Base-by-base conservation (phyloP, 2,329 filamentous ascomycete species). In the Fusarium fujikuroi region DNA sequence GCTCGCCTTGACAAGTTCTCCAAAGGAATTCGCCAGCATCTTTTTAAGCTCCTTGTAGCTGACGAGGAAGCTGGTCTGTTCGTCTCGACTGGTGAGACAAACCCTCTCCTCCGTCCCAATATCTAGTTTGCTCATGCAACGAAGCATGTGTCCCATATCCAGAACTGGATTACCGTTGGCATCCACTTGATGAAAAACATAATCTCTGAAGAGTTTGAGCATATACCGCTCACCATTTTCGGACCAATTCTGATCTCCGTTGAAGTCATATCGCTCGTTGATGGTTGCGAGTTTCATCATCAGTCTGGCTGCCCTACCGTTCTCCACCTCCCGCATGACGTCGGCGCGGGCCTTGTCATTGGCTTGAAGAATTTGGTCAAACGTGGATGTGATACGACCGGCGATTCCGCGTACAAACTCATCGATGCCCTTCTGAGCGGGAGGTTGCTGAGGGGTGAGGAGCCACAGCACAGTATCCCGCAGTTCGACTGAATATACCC, bases 111-210 rank as follows among this genome's bases (percentile, higher is more conserved):
- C 94, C 5, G 90, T 90, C 2, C 95, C 96, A 1, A 94, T 93
- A 82, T 99, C 96, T 60, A 99, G 86, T 81, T 97, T 98, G 84
- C 97, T 98, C 75, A 99, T 83, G 79, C 92, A 95, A 32, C 88
- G 89, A 50, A 99, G 82, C 72, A 98, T 94, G 83, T 98, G 95
- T 7, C 93, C 95, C 65, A 98, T 85, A 79, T 98, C 93, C 9
- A 97, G 87, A 3, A 95, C 92, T 0, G 96, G 93, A 60, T 93
- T 92, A 19, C 94, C 95, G 64, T 94, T 91, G 36, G 90, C 88
- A 80, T 98, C 95, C 18, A 98, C 95, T 79, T 97, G 95, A 81
- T 99, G 96, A 83, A 98, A 99, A 44, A 98, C 94, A 77, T 97
- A 98, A 83, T 99, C 96, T 56, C 96, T 90, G 86, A 98, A 98